These are phyloP conservation scores for Closterium sp. DNA, from an alignment of 139 green algal species.

Conservation along the genomic window DNA sequence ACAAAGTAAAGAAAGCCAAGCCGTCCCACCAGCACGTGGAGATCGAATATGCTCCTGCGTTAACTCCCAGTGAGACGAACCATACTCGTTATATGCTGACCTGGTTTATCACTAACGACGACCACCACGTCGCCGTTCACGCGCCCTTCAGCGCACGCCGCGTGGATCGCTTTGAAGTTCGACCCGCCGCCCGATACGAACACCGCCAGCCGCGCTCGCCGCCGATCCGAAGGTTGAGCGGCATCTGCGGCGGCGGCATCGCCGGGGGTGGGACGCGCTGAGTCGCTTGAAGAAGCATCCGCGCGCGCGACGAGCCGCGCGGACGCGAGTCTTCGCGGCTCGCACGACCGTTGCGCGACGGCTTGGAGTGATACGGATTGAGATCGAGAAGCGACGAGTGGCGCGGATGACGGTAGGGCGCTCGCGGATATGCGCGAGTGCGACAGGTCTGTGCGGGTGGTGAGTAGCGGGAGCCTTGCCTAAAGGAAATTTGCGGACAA, in stretches of 20 bases:
- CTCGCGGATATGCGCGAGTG: neutral
- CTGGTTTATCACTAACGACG: constrained; percentile 54
- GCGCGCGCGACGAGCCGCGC: neutral
- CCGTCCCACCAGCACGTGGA: neutral
- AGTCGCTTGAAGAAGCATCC: neutral
- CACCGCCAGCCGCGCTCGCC: constrained; percentile 41
- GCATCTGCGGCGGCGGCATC: neutral
- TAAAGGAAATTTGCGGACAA: neutral
- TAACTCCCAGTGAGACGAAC: neutral
- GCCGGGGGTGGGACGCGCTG: too few species aligned
- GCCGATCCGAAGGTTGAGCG: neutral
- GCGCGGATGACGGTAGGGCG: neutral
- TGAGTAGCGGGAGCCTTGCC: neutral
- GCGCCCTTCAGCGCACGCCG: constrained; percentile 32
- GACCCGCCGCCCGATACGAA: constrained; percentile 60
- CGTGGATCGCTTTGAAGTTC: constrained; percentile 51
- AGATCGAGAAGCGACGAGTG: neutral
- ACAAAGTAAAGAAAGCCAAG: too few species aligned
- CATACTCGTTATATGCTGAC: constrained; percentile 9
- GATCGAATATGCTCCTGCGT: neutral
- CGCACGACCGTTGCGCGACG: neutral
- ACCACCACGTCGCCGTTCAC: constrained; percentile 44
- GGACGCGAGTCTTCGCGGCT: neutral
- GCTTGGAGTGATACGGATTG: neutral
- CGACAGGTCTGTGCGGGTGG: neutral